A percentile compares a stretch with the other conserved stretches of the same genome.
phyloP scores from a whole-genome alignment of 1,284 basidiomycete genomes.

The Austroboletus olivaceoglutinosus region DNA sequence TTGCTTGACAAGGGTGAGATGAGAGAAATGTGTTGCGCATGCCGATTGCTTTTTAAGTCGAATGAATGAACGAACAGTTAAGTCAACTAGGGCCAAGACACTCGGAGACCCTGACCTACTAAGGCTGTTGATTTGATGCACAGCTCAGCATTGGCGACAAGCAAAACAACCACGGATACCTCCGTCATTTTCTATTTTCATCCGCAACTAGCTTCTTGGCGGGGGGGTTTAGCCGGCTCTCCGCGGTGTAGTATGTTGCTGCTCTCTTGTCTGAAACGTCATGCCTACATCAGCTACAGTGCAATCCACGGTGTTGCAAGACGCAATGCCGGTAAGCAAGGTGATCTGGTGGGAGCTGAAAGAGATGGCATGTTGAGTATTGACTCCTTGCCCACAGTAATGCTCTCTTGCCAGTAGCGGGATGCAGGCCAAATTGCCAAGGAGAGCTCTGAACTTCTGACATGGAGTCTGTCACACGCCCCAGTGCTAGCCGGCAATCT shows the following conservation, averaged over 20 bases:
- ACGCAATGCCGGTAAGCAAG: not conserved
- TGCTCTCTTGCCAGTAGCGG: not conserved
- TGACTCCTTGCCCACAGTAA: not conserved
- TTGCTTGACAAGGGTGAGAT: not conserved
- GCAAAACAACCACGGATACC: not conserved
- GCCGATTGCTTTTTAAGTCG: not conserved
- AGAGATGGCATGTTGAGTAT: not conserved
- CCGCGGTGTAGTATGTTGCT: conserved; percentile 20
- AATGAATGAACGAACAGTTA: conserved; percentile 5
- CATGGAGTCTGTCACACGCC: not conserved
- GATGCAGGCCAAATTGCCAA: not conserved
- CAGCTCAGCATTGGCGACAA: conserved; percentile 8
- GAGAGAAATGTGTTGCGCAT: not conserved
- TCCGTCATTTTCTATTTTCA: conserved; percentile 15
- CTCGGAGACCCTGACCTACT: not conserved
- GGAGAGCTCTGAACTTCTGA: not conserved
- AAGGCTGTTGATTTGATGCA: conserved; percentile 4
- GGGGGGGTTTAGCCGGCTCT: conserved; percentile 19
- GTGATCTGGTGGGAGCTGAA: no score
- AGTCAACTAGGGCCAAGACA: conserved; percentile 2
- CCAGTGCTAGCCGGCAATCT: conserved; percentile 1
- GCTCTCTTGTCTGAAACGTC: conserved; percentile 14
- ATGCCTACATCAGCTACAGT: not conserved
- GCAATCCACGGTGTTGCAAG: not conserved
- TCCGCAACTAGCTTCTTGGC: conserved; percentile 11